Percentiles rank a stretch among this genome's conserved stretches.
Conservation (phyloP, 495 filamentous ascomycete genomes). For the Hypoxylon lienhwacheense region DNA sequence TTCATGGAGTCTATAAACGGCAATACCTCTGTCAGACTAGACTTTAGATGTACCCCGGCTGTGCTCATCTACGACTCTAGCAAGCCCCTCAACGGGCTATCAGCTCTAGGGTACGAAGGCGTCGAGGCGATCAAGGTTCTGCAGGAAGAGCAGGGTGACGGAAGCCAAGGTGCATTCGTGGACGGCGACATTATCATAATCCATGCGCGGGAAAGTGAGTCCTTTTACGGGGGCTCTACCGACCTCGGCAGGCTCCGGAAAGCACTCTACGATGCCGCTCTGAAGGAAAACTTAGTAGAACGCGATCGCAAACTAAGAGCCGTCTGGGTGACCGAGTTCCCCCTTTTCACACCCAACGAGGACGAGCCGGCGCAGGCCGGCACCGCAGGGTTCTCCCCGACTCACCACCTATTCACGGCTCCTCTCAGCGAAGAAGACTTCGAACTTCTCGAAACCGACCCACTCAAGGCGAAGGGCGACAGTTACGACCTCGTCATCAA, state of each 20-base stretch:
- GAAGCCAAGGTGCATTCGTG: conserved; percentile 34
- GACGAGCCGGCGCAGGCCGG: conserved; percentile 81
- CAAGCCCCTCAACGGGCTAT: conserved; percentile 72
- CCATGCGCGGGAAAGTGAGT: conserved; percentile 69
- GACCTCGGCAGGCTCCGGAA: conserved; percentile 75
- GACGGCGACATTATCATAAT: conserved; percentile 78
- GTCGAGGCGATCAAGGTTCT: conserved; percentile 15
- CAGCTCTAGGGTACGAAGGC: conserved; percentile 73
- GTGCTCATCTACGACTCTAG: conserved; percentile 71
- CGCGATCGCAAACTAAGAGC: conserved; percentile 62
- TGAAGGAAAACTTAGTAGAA: conserved; percentile 59
- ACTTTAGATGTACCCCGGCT: conserved; percentile 70
- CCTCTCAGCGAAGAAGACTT: conserved; percentile 74
- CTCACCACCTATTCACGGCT: conserved; percentile 96
- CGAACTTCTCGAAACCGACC: conserved; percentile 70
- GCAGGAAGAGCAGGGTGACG: conserved; percentile 19
- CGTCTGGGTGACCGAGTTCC: conserved; percentile 87
- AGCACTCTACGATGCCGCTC: conserved; percentile 66
- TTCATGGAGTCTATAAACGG: conserved; percentile 69
- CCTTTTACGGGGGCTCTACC: conserved; percentile 71
- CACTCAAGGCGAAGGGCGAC: conserved; percentile 71
- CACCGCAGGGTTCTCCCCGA: conserved; percentile 75
- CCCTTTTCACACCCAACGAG: conserved; percentile 75
- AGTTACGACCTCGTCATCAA: conserved; percentile 97
- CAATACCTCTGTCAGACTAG: conserved; percentile 57